Conservation (phyloP, 31 red algal genomes). For the Porphyra umbilicalis region DNA sequence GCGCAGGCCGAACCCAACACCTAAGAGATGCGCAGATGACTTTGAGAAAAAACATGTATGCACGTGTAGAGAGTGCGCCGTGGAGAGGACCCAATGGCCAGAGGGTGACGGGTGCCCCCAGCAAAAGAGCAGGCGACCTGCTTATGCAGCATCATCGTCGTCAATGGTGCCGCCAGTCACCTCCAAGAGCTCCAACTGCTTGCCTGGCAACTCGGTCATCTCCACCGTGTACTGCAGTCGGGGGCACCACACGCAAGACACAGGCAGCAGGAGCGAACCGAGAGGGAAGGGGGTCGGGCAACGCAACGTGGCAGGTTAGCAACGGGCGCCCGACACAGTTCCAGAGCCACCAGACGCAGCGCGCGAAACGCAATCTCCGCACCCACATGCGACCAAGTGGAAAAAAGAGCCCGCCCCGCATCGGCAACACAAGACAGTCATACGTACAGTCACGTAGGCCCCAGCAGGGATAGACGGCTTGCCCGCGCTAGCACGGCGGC, state of each 20-base stretch:
- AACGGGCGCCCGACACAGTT: too few species aligned
- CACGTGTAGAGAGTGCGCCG: not conserved
- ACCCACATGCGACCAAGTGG: not conserved
- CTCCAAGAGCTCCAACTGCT: constrained; percentile 45
- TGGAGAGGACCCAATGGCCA: too few species aligned
- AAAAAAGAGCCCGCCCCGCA: not conserved
- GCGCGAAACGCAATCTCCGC: too few species aligned
- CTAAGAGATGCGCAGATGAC: too few species aligned
- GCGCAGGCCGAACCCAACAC: too few species aligned
- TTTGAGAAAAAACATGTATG: too few species aligned
- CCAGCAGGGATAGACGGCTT: constrained; percentile 72
- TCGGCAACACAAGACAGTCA: not conserved
- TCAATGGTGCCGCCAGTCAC: constrained; percentile 12
- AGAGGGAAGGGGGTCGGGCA: not conserved
- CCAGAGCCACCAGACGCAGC: too few species aligned
- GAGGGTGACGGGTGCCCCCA: too few species aligned
- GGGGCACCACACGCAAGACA: not conserved
- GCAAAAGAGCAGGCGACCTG: not conserved
- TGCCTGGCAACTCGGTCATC: constrained; percentile 54
- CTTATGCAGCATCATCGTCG: not conserved
- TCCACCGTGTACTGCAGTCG: constrained; percentile 32
- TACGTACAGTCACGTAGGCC: constrained; percentile 29
- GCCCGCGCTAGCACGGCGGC: constrained; percentile 63
- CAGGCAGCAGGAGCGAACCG: not conserved
- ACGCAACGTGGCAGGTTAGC: not conserved